Evolutionary conservation across 192 early-diverging fungal species (phyloP), one percentile per base, ranked within the genome.

Genomic region (Backusella tarrabulga): DNA sequence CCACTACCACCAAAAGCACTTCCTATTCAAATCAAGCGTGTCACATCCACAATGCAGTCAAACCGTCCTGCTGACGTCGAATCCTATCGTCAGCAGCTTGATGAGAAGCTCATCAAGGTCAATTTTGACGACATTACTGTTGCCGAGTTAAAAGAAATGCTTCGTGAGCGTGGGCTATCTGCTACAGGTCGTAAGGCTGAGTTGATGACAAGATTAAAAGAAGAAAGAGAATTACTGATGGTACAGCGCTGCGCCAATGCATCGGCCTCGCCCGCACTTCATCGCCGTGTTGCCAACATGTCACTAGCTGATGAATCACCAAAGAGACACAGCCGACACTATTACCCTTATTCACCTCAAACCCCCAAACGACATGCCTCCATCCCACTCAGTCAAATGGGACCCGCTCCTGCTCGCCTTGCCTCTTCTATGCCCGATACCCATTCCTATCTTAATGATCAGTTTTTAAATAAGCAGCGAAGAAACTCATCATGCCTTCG

Each of bases 61-160:
- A 34, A 32, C 8, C 56, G 56, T 2, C 56, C 21, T 19, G 5
- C 54, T 3, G 21, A 54, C 34, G 21, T 36, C 4, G 68, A 70
- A 52, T n/a, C 6, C 1, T 38, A 23, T 6, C 69, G 70, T 29
- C 35, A 40, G 29, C 26, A 77, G 29, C 34, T 79, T 0, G 77
- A 79, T 29, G 38, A 73, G 14, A 67, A 74, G 46, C 40, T 79
- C 21, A 36, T 52, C 41, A 74, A 50, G 14, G 34, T 79, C 1
- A 79, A 79, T 68, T 79, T 79, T 52, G 77, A 79, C n/a, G 77
- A 79, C 14, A 69, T 79, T n/a, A 79, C 77, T 6, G 77, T 79
- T 26, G 66, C 77, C 1, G 77, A 79, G 42, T 46, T 79, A 17
- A 79, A 79, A 40, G 77, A 79, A 40, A 35, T 74, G 11, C 42